Base-by-base conservation (phyloP, 2,329 filamentous ascomycete genomes). In the Paracoccidioides brasiliensis region DNA sequence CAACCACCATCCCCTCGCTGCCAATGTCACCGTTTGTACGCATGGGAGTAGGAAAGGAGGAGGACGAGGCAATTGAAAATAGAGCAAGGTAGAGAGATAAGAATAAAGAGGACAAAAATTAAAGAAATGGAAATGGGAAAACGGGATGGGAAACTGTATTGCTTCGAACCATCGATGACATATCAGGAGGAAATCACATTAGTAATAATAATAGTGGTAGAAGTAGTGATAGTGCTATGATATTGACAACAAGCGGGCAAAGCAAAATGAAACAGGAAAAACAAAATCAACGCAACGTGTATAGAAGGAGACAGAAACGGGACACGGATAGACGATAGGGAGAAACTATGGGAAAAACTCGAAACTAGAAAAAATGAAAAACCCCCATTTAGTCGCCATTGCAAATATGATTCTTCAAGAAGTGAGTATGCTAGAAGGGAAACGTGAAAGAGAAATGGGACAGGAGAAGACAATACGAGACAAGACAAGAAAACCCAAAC, bases 301-400 rank as follows among this genome's bases (percentile, higher is more conserved):
- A 53, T 41, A 42, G 38, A 52, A 56, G 50, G 58, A 28, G 43
- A 58, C 51, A n/a, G 33, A 33, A 52, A 28, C n/a, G 8, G 15
- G 14, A 38, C 9, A 44, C 32, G 7, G 40, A 37, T 9, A 54
- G 38, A 45, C 41, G 35, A 51, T 28, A 43, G 6, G 32, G 37
- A 43, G 28, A 38, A 38, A n/a, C 32, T 14, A 53, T 38, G 38
- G 38, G 28, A 35, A 5, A 37, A 14, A 52, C 22, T 22, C 22
- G 2, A 22, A 22, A 22, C 22, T 22, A 40, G 33, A 6, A 28
- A 35, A 33, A 35, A 28, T 44, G 55, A 49, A 53, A 46, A 56
- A 54, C 8, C 2, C 8, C 46, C 32, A 28, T 49, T 49, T 49
- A 37, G 32, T 49, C 46, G 10, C 33, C n/a, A 30, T 49, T 37